Evolutionary conservation across 108 stramenopile genomes (phyloP).

Genomic region (Cyclostephanos invisitatus): DNA sequence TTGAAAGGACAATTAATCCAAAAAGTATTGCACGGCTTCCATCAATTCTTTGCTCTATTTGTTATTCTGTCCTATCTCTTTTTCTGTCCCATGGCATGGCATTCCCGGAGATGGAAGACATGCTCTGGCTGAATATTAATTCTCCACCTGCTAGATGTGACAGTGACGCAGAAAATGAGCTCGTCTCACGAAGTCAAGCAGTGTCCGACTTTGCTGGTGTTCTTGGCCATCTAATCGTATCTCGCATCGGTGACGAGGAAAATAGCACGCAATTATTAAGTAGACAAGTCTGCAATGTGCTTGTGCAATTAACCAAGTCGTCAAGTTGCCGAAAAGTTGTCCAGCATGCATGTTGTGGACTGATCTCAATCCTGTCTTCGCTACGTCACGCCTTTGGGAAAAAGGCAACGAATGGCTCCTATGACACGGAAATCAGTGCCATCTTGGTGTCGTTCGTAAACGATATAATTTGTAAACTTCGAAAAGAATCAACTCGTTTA

Average conservation of each 20-base stretch:
- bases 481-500: constrained; percentile 7
- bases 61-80: constrained; percentile 21
- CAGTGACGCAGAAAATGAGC: constrained; percentile 11
- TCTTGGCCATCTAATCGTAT: constrained; percentile 27
- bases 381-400: constrained; percentile 2
- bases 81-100: constrained; percentile 46
- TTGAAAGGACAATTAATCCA: constrained; percentile 19
- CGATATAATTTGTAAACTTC: constrained; percentile 18
- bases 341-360: constrained; percentile 41
- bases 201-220: constrained; percentile 31
- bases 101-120: constrained; percentile 24
- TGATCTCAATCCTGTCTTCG: constrained; percentile 23
- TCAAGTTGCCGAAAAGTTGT: constrained; percentile 20
- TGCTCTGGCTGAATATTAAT: constrained; percentile 30
- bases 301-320: constrained; percentile 27
- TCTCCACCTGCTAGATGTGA: constrained; percentile 6
- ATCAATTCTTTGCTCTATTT: constrained; percentile 30
- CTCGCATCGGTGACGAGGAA: constrained; percentile 11
- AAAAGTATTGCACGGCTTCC: constrained; percentile 21
- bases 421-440: constrained; percentile 11
- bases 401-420: constrained; percentile 6
- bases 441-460: constrained; percentile 24
- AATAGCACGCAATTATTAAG: constrained; percentile 8
- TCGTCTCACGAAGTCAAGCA: constrained; percentile 38
- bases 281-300: constrained; percentile 22